Percentiles rank a stretch among this genome's conserved stretches.
phyloP scores from a whole-genome alignment of 805 yeast genomes.

The Clavispora asparagi region DNA sequence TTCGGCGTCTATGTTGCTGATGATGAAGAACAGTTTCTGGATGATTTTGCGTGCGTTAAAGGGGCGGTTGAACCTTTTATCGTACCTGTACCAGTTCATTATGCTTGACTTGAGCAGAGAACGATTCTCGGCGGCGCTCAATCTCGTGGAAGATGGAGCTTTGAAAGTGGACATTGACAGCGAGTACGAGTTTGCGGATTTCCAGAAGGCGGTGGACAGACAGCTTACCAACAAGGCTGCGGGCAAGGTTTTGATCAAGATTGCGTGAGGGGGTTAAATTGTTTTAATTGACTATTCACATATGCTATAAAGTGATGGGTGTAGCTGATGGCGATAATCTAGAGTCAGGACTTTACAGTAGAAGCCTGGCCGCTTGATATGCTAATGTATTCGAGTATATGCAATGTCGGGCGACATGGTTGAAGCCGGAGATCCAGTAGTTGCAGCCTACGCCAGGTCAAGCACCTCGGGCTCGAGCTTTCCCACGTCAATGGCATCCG shows the following conservation, averaged over 20 bases:
- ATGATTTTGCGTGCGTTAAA: conserved; percentile 6
- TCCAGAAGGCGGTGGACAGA: conserved; percentile 44
- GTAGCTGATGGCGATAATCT: too few relatives aligned
- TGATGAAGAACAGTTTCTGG: not conserved
- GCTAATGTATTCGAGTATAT: not conserved
- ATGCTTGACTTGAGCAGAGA: conserved; percentile 6
- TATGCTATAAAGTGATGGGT: too few relatives aligned
- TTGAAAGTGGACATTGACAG: conserved; percentile 50
- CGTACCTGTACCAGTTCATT: conserved; percentile 23
- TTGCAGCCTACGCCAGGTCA: too few relatives aligned
- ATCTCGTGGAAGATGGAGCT: conserved; percentile 42
- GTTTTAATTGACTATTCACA: too few relatives aligned
- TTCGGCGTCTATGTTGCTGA: not conserved
- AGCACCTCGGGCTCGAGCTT: too few relatives aligned
- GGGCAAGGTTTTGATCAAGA: conserved; percentile 60
- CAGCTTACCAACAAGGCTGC: conserved; percentile 44
- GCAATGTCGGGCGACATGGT: not conserved
- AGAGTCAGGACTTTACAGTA: too few relatives aligned
- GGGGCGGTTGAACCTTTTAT: conserved; percentile 15
- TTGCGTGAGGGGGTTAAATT: not conserved
- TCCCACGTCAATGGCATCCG: too few relatives aligned
- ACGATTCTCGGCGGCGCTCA: conserved; percentile 22
- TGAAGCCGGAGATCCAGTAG: too few relatives aligned
- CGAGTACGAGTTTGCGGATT: conserved; percentile 44
- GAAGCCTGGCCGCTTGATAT: not conserved